Base-by-base conservation (phyloP, 352 stramenopile genomes). In the Pythium dissimile region DNA sequence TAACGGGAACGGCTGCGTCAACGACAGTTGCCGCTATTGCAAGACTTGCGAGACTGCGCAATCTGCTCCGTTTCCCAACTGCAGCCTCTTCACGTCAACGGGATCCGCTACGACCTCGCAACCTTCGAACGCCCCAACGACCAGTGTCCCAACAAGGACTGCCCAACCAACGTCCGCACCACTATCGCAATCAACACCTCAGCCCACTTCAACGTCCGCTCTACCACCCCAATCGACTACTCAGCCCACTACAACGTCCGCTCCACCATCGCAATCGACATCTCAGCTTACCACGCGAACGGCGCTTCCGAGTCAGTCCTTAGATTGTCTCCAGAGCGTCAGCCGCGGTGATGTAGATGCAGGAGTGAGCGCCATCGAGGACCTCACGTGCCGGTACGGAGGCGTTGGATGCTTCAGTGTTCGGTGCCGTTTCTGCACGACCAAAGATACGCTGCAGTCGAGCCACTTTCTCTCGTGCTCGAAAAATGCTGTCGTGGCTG, bases 1-100 rank as follows among this genome's bases (percentile, higher is more conserved):
- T 10, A 44, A 51, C 13, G 54, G 54, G 18, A 9, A 30, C 1
- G 71, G 71, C 2, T 80, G 71, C 44, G 59, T 75, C 38, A 59
- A 53, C 39, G 24, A 39, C 20, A 6, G 20, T 3, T 68, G 61
- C 18, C 61, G 61, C 20, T 68, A 52, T 26, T 68, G 61, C 39
- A 56, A 56, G 26, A 64, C 53, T 21, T 18, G 27, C 12, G 52
- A 72, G 7, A 64, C 58, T 11, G 45, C 48, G 15, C 43, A 48
- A 1, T 67, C 59, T 37, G 11, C 37, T 5, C 18, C 28, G 6
- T 67, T 34, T 24, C 41, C 67, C 3, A 39, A 26, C 15, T 68
- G 59, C 30, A 50, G 45, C 2, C n/a, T 20, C 9, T 47, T 59
- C 13, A 13, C 31, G 18, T 12, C 31, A 23, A 31, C 28, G 10